Evolutionary conservation across 2,329 filamentous ascomycete species (phyloP), one percentile per base, ranked within the genome.

Genomic region (Exophiala sp.): DNA sequence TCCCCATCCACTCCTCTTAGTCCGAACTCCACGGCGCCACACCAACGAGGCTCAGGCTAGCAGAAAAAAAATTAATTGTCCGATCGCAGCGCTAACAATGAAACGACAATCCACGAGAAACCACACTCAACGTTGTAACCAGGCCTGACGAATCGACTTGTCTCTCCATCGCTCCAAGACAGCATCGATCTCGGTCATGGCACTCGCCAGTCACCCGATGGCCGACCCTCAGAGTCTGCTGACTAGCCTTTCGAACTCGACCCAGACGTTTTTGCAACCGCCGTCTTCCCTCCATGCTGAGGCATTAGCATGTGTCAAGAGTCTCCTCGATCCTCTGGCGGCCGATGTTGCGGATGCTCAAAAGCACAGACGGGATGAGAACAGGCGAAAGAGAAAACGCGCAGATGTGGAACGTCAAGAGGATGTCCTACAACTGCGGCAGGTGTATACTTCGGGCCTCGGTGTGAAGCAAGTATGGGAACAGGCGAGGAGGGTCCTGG

Each of bases 381-480:
- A 78, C 77, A 7, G 77, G 79, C 42, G 69, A 32, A 65, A 65
- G 47, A 57, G 63, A 38, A 65, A 65, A 43, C 47, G 63, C 50
- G 52, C 52, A 14, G 59, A 59, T 45, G 40, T 66, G 33, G 73
- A 79, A 21, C 71, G 69, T 3, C 73, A 78, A 47, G 65, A 63
- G 60, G 72, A 44, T 72, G 81, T 60, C 74, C 87, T 96, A 59
- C 90, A 90, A 65, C 76, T 96, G 65, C 86, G 88, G 64, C 91
- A 88, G 70, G 76, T 99, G 12, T 88, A 96, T 68, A 77, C 90
- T 5, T 84, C 95, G 53, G 94, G 92, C 0, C 96, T 97, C 63
- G 88, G 88, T 64, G 86, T 88, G 9, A 83, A 86, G 16, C 92
- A 97, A 71, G 85, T 99, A 40, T 99, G 92, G 88, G 89, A 96